Percentiles rank a stretch among this genome's conserved stretches.
Conservation (phyloP, 345 rosid species). For the Conringia planisiliqua region DNA sequence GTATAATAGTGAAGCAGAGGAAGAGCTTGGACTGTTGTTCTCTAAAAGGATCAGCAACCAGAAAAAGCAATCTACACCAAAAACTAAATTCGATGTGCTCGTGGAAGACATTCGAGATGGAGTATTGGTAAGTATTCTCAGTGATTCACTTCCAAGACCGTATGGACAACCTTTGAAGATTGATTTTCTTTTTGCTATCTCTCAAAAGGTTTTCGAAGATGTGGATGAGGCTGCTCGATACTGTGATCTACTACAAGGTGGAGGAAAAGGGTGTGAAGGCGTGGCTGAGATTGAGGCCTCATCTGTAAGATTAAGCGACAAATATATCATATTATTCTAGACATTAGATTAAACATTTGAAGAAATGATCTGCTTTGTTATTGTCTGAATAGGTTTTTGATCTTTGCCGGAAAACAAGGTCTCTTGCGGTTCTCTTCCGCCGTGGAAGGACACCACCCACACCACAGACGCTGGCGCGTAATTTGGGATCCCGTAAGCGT, state of each 20-base stretch:
- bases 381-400: slow-evolving; percentile 64
- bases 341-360: neutral
- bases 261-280: slow-evolving; percentile 95
- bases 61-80: slow-evolving; percentile 53
- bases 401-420: slow-evolving; percentile 81
- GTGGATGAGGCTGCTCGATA: slow-evolving; percentile 81
- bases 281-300: slow-evolving; percentile 95
- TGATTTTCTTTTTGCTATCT: neutral
- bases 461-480: slow-evolving; percentile 82
- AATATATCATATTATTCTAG: neutral
- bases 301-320: slow-evolving; percentile 49
- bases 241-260: slow-evolving; percentile 88
- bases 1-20: slow-evolving; percentile 77
- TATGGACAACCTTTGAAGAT: neutral
- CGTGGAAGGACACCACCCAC: slow-evolving; percentile 84
- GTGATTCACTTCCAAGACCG: neutral
- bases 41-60: slow-evolving; percentile 52
- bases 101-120: slow-evolving; percentile 94
- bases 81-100: slow-evolving; percentile 82
- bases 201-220: slow-evolving; percentile 81
- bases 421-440: slow-evolving; percentile 76
- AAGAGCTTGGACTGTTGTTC: slow-evolving; percentile 80
- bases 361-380: neutral
- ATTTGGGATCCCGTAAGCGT: slow-evolving; percentile 79
- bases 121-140: slow-evolving; percentile 61